Base-by-base conservation (phyloP, 202 grass and related monocot genomes). In the Elaeis oleifera region DNA sequence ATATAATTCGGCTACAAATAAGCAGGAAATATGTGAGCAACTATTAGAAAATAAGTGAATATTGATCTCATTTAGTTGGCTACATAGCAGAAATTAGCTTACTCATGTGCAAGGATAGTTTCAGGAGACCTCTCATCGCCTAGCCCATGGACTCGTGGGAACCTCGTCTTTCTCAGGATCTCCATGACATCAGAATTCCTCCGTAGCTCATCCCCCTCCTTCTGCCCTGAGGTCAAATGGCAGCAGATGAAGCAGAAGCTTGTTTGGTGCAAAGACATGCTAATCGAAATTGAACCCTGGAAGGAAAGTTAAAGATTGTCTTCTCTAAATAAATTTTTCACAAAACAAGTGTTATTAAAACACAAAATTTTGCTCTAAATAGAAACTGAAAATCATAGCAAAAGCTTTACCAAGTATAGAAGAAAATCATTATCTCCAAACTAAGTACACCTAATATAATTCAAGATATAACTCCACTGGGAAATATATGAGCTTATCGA, bases 231-330 rank as follows among this genome's bases (percentile, higher is more conserved):
- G 0, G 94, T 99, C 85, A 99, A 90, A 73, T 99, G 94, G 70
- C 94, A 89, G 89, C 94, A 99, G 80, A 99, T 83, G 73, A 99
- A 99, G 94, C 94, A 99, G 88, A 99, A 89, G 85, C 88, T 99
- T 75, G 94, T 99, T 94, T 99, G 94, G 80, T 99, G 94, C 80
- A 99, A 87, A 72, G 85, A 84, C 94, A 99, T 87, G 88, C 94
- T 99, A 84, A 99, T 89, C 5, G 94, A 89, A 86, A 99, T 99
- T 21, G 94, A 99, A 58, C 94, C 94, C 94, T 99, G 94, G 66
- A 65, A 71, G 54, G 20, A 81, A 83, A 53, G 78, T 77, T 81
- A 60, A 60, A 60, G 26, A 60, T 44, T 44, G 36, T 13, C 36
- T 44, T 44, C 36, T 44, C 36, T 44, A 44, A 44, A 44, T 44